Conservation (phyloP, 1,139 yeast species). For the Saccharomycopsis hybrid region DNA sequence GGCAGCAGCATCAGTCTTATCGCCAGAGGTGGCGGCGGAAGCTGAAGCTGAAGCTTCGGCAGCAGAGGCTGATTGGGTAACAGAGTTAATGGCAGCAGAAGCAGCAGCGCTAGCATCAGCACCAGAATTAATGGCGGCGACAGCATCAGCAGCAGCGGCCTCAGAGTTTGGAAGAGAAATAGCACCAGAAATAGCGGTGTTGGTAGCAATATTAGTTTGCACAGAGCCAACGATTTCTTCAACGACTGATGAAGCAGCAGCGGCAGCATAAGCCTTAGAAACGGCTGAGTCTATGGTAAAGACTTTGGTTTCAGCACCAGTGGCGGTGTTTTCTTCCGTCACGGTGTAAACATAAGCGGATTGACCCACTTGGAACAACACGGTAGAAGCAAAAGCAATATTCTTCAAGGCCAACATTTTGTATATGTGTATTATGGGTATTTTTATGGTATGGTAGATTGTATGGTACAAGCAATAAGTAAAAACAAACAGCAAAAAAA, state of each 20-base stretch:
- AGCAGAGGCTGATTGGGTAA: no score
- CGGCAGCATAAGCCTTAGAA: slow-evolving; percentile 4
- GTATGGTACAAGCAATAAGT: no score
- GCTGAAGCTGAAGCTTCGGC: no score
- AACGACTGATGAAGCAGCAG: slow-evolving; percentile 4
- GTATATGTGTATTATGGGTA: no score
- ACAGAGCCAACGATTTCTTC: slow-evolving; percentile 2
- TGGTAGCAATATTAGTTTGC: slow-evolving; percentile 2
- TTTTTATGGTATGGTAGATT: no score
- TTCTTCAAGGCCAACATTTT: neutral
- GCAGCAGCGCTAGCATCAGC: slow-evolving; percentile 4
- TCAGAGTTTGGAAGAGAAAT: slow-evolving; percentile 2
- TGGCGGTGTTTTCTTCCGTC: slow-evolving; percentile 1
- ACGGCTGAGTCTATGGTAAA: slow-evolving; percentile 4
- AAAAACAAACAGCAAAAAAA: no score
- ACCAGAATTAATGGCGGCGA: slow-evolving; percentile 2
- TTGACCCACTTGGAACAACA: slow-evolving; percentile 6
- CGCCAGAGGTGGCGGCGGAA: no score
- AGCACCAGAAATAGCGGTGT: slow-evolving; percentile 5
- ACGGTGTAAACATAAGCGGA: slow-evolving; percentile 8
- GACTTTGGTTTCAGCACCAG: slow-evolving; percentile 9
- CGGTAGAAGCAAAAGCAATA: slow-evolving; percentile 14
- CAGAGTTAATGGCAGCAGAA: no score
- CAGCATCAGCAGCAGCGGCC: slow-evolving; percentile 8
- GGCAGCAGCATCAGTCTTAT: no score